Evolutionary conservation across 2,329 filamentous ascomycete species (phyloP).

Genomic region (Cladophialophora immunda): DNA sequence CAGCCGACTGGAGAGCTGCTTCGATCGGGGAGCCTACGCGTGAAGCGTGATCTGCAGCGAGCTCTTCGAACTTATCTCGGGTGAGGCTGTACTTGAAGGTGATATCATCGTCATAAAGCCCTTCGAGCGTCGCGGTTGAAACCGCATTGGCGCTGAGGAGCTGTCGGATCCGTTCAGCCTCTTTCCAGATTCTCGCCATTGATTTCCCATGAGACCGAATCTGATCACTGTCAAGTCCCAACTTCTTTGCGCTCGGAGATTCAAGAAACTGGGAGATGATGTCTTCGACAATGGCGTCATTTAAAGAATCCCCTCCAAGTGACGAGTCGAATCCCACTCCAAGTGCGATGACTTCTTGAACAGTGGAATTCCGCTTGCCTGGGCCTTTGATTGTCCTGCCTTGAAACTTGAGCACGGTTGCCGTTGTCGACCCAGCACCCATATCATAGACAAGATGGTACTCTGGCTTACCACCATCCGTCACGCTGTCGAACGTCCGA

Average conservation of each 20-base stretch:
- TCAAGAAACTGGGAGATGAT: conserved; percentile 83
- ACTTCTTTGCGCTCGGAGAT: conserved; percentile 63
- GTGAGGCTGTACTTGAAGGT: conserved; percentile 92
- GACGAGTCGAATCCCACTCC: conserved; percentile 88
- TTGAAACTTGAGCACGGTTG: conserved; percentile 89
- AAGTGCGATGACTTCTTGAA: conserved; percentile 92
- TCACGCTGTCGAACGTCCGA: conserved; percentile 85
- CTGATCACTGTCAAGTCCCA: conserved; percentile 64
- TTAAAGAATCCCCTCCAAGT: conserved; percentile 88
- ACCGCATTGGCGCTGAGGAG: conserved; percentile 93
- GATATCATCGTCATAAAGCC: conserved; percentile 82
- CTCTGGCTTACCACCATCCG: conserved; percentile 84
- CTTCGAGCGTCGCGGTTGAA: conserved; percentile 82
- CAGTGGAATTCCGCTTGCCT: conserved; percentile 92
- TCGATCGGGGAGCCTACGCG: conserved; percentile 75
- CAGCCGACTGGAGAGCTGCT: conserved; percentile 76
- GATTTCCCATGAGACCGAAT: conserved; percentile 81
- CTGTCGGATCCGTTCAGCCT: conserved; percentile 85
- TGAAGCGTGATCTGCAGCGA: conserved; percentile 72
- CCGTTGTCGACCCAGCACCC: conserved; percentile 93
- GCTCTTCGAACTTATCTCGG: conserved; percentile 80
- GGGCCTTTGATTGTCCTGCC: conserved; percentile 88
- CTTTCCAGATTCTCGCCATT: conserved; percentile 90
- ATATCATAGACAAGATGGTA: conserved; percentile 96
- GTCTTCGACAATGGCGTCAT: conserved; percentile 85